Percentiles rank a stretch among this genome's conserved stretches.
phyloP scores from a whole-genome alignment of 116 monocot species.

The Dioscorea cayenensis region DNA sequence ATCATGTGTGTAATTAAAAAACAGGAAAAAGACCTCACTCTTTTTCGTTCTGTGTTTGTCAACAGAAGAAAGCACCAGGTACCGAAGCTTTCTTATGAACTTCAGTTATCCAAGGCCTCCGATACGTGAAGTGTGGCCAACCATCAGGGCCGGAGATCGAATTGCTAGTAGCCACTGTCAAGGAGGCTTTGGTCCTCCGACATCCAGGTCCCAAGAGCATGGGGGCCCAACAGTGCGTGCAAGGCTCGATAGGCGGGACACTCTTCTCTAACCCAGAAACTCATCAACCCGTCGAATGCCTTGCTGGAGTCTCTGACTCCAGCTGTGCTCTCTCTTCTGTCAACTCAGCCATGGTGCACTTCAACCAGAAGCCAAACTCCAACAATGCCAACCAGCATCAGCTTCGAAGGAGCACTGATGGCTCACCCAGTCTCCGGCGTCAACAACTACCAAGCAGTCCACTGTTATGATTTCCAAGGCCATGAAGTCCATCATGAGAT shows the following conservation, averaged over 20 bases:
- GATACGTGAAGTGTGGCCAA: conserved; percentile 2
- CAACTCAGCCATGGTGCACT: conserved; percentile 60
- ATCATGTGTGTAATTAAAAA: too few relatives aligned
- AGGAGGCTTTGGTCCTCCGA: neutral
- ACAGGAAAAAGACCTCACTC: neutral
- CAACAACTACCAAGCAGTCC: conserved; percentile 1
- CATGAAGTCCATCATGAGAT: conserved; percentile 19
- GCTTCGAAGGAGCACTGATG: conserved; percentile 11
- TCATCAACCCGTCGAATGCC: conserved; percentile 20
- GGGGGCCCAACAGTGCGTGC: conserved; percentile 13
- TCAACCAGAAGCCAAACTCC: conserved; percentile 12
- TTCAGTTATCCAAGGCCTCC: conserved; percentile 3
- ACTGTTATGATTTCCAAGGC: conserved; percentile 17
- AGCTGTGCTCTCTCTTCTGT: conserved; percentile 99
- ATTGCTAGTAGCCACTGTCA: conserved; percentile 11
- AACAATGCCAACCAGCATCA: conserved; percentile 1
- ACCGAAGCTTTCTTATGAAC: conserved; percentile 11
- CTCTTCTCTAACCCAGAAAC: conserved; percentile 23
- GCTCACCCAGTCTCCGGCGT: conserved; percentile 4
- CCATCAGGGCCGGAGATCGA: neutral
- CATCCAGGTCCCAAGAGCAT: conserved; percentile 13
- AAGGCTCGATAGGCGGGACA: neutral
- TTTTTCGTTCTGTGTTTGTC: neutral
- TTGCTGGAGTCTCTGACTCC: conserved; percentile 49
- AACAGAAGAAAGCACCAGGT: conserved; percentile 6